Percentiles rank a stretch among this genome's conserved stretches.
Evolutionary conservation across 2,329 filamentous ascomycete genomes (phyloP).

Genomic region (Sclerotinia spermophila): DNA sequence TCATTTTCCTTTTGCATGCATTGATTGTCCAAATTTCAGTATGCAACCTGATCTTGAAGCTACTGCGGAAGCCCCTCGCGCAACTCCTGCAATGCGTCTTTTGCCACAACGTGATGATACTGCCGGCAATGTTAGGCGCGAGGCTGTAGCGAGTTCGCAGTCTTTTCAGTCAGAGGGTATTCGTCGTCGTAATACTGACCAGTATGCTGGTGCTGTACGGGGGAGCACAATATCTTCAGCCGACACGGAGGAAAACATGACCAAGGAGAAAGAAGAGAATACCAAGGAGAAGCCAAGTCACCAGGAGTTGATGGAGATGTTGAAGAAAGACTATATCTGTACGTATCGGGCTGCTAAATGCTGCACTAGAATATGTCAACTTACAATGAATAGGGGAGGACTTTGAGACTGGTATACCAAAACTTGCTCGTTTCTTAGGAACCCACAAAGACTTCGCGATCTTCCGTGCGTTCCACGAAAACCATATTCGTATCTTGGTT

Average conservation of each 20-base stretch:
- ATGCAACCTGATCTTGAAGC: not conserved
- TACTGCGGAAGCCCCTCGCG: not conserved
- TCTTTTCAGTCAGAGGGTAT: not conserved
- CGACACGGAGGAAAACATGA: not conserved
- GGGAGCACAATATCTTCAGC: not conserved
- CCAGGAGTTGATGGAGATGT: not conserved
- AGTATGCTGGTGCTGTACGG: not conserved
- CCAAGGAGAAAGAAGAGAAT: not conserved
- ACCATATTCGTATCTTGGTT: not conserved
- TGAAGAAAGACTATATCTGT: slow-evolving; percentile 1
- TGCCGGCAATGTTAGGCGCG: not conserved
- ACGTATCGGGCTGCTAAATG: not conserved
- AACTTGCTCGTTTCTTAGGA: not conserved
- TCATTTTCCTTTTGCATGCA: not conserved
- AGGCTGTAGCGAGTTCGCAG: not conserved
- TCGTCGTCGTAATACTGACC: not conserved
- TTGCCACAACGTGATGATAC: not conserved
- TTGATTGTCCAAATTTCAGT: not conserved
- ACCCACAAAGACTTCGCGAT: not conserved
- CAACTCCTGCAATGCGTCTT: not conserved
- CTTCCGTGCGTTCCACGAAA: not conserved
- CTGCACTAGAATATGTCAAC: not conserved
- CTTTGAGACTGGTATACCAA: not conserved
- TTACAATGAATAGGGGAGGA: not conserved
- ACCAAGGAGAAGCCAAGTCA: not conserved